Evolutionary conservation across 164 flowering plant species (phyloP), one percentile per base, ranked within the genome.

Genomic region (Chloranthus sessilifolius): DNA sequence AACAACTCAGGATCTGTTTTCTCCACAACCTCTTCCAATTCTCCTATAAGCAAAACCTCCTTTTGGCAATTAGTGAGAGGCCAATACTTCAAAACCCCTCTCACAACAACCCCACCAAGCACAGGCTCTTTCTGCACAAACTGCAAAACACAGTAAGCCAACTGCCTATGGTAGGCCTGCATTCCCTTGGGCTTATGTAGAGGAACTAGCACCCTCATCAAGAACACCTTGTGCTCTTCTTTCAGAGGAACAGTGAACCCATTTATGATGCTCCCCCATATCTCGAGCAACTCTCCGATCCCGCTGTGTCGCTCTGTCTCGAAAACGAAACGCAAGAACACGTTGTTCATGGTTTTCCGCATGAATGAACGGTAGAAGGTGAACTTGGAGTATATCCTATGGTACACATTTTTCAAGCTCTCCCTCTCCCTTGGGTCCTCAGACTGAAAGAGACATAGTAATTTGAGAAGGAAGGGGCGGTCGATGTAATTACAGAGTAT

Each of bases 221-320:
- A 52, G 74, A 86, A 86, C 49, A 69, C 47, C 72, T 72, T 86
- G 74, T 86, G 90, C 42, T 86, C 90, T 54, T 79, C 85, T 68
- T 83, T 83, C 9, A 86, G 53, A 1, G 95, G 95, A n/a, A 86
- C 69, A 1, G 77, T 46, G 29, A 83, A 83, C 1, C 95, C 90
- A 40, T 83, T 83, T 34, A 86, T 81, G 25, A 86, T 83, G 30
- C 79, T 81, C 30, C 90, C 95, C 77, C 82, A 83, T 26, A 83
- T 81, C 74, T 86, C 90, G 4, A 86, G 73, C 60, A 86, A 19
- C 24, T 86, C 95, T 4, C 72, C 78, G 1, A 86, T 74, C 1
- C 90, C 90, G 23, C 52, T 41, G 27, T 83, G 90, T 41, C 70
- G 65, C 42, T 79, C 88, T 5, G 58, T 50, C 60, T 77, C 88